Evolutionary conservation across 75 land plant genomes (phyloP).

Genomic region (Cryptomeria japonica): DNA sequence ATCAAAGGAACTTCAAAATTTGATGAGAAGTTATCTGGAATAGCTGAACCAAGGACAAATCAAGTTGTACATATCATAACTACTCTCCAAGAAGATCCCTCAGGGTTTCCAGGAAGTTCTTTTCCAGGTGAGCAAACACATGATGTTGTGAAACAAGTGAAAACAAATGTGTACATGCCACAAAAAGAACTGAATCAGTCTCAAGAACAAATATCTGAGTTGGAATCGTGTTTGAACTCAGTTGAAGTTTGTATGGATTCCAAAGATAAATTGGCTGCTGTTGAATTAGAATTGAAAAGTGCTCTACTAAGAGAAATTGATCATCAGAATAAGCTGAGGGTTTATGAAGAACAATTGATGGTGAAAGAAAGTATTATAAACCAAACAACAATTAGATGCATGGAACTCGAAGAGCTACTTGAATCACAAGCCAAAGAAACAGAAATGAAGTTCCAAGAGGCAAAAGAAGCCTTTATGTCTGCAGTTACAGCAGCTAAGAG

Average conservation of each 20-base stretch:
- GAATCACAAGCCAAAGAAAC: constrained; percentile 6
- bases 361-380: constrained; percentile 5
- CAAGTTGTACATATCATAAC: constrained; percentile 48
- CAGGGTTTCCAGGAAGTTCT: neutral
- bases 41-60: constrained; percentile 36
- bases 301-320: constrained; percentile 11
- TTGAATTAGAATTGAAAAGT: neutral
- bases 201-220: constrained; percentile 1
- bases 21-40: constrained; percentile 40
- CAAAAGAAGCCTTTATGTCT: constrained; percentile 14
- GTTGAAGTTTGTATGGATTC: neutral
- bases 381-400: constrained; percentile 10
- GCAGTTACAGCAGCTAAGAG: constrained; percentile 14
- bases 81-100: constrained; percentile 21
- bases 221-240: neutral
- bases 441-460: constrained; percentile 7
- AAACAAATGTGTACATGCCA: neutral
- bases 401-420: constrained; percentile 8
- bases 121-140: neutral
- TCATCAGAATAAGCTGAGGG: neutral
- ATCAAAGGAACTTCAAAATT: constrained; percentile 33
- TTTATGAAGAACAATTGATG: constrained; percentile 11
- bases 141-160: neutral
- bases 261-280: constrained; percentile 3
- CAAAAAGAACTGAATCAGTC: constrained; percentile 1